Conservation (phyloP, 495 filamentous ascomycete species). For the Podospora australis region DNA sequence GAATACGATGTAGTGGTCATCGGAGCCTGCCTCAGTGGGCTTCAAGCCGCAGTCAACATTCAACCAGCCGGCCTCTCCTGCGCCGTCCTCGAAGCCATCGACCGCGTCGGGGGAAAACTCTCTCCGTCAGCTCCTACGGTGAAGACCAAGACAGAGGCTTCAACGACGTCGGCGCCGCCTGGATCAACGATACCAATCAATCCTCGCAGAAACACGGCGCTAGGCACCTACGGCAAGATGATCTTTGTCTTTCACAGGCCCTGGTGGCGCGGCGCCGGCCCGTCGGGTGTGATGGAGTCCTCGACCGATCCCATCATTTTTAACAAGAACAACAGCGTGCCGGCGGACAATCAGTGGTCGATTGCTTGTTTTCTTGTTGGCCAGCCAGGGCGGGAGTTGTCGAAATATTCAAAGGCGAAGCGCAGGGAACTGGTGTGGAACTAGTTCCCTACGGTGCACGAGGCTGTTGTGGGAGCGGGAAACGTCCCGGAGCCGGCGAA, state of each 20-base stretch:
- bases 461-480: neutral
- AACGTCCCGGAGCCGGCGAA: neutral
- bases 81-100: constrained; percentile 42
- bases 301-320: constrained; percentile 33
- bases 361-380: constrained; percentile 39
- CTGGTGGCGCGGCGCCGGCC: constrained; percentile 32
- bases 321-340: constrained; percentile 35
- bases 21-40: constrained; percentile 46
- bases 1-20: constrained; percentile 34
- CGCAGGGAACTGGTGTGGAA: neutral
- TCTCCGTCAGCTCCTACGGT: constrained; percentile 16
- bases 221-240: constrained; percentile 36
- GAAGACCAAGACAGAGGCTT: constrained; percentile 13
- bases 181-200: constrained; percentile 50
- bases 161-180: constrained; percentile 46
- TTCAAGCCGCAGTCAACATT: constrained; percentile 39
- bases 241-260: constrained; percentile 32
- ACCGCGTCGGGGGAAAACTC: constrained; percentile 48
- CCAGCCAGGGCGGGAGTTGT: neutral
- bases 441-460: constrained; percentile 6
- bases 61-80: constrained; percentile 35
- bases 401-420: neutral
- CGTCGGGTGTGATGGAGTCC: constrained; percentile 29
- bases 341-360: constrained; percentile 26
- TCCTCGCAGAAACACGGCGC: constrained; percentile 14